phyloP scores from a whole-genome alignment of 2,329 filamentous ascomycete species.

The Pseudogymnoascus sp. region DNA sequence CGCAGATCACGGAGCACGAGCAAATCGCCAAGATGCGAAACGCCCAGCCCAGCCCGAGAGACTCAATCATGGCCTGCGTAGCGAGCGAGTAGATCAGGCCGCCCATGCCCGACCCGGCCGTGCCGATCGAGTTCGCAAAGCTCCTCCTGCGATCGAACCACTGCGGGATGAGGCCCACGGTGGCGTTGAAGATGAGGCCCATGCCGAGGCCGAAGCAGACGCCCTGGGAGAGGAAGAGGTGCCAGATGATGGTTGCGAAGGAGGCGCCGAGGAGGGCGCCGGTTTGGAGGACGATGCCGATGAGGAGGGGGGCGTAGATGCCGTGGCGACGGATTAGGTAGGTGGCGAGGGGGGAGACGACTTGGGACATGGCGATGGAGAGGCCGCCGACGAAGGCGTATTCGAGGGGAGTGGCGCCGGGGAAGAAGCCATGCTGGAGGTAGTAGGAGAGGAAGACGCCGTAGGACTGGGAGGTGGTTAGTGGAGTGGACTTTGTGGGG shows the following conservation, averaged over 20 bases:
- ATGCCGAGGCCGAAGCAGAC: conserved; percentile 65
- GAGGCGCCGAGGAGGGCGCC: conserved; percentile 58
- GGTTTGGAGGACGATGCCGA: conserved; percentile 55
- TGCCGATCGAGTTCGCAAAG: conserved; percentile 48
- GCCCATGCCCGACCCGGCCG: conserved; percentile 44
- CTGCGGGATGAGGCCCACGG: conserved; percentile 47
- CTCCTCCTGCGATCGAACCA: conserved; percentile 50
- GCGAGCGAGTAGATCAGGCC: conserved; percentile 45
- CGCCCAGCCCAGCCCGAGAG: conserved; percentile 45
- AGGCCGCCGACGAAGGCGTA: conserved; percentile 68
- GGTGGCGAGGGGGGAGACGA: conserved; percentile 52
- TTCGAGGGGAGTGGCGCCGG: conserved; percentile 44
- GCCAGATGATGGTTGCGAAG: conserved; percentile 60
- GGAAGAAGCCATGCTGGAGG: conserved; percentile 41
- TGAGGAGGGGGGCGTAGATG: conserved; percentile 52
- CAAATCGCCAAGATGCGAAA: conserved; percentile 37
- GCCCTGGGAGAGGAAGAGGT: conserved; percentile 65
- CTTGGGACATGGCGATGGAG: conserved; percentile 53
- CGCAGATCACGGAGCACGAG: neutral
- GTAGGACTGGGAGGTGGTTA: conserved; percentile 28
- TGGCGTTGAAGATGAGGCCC: conserved; percentile 62
- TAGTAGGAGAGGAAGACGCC: conserved; percentile 50
- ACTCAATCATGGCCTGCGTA: conserved; percentile 46
- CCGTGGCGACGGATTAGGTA: conserved; percentile 51
- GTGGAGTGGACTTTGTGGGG: too few species aligned